phyloP scores from a whole-genome alignment of 352 stramenopile genomes.

The Phytophthora boehmeriae region DNA sequence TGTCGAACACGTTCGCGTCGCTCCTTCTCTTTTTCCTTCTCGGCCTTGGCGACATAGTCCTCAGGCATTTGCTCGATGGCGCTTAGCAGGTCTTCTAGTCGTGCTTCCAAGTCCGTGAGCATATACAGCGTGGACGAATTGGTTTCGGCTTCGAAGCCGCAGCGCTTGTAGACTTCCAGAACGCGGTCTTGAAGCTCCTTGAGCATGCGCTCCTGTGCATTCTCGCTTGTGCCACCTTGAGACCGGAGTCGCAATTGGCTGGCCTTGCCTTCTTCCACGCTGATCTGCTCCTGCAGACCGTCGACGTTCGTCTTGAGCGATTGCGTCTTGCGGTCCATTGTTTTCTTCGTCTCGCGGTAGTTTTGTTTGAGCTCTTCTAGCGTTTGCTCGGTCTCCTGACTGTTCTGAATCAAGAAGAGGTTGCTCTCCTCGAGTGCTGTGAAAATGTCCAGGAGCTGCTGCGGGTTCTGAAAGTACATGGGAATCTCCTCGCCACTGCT shows the following conservation, averaged over 20 bases:
- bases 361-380: slow-evolving; percentile 95
- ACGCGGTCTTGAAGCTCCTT: slow-evolving; percentile 90
- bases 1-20: slow-evolving; percentile 90
- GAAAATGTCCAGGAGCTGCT: slow-evolving; percentile 95
- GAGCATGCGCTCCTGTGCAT: slow-evolving; percentile 90
- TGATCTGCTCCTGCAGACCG: slow-evolving; percentile 89
- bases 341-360: slow-evolving; percentile 90
- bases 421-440: slow-evolving; percentile 94
- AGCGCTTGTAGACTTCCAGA: slow-evolving; percentile 91
- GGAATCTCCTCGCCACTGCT: slow-evolving; percentile 92
- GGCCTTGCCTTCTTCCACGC: slow-evolving; percentile 84
- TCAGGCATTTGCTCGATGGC: slow-evolving; percentile 93
- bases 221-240: slow-evolving; percentile 76
- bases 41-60: slow-evolving; percentile 93
- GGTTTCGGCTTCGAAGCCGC: slow-evolving; percentile 92
- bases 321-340: slow-evolving; percentile 89
- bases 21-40: slow-evolving; percentile 96
- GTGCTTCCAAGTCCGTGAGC: slow-evolving; percentile 92
- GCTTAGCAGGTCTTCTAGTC: slow-evolving; percentile 91
- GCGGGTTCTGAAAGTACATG: slow-evolving; percentile 95
- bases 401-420: slow-evolving; percentile 96
- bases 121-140: slow-evolving; percentile 94
- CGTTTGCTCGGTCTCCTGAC: slow-evolving; percentile 94
- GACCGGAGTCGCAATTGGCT: slow-evolving; percentile 72
- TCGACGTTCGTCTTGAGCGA: slow-evolving; percentile 90